Conservation (phyloP, 2,329 filamentous ascomycete species). For the Lizonia empirigonia region DNA sequence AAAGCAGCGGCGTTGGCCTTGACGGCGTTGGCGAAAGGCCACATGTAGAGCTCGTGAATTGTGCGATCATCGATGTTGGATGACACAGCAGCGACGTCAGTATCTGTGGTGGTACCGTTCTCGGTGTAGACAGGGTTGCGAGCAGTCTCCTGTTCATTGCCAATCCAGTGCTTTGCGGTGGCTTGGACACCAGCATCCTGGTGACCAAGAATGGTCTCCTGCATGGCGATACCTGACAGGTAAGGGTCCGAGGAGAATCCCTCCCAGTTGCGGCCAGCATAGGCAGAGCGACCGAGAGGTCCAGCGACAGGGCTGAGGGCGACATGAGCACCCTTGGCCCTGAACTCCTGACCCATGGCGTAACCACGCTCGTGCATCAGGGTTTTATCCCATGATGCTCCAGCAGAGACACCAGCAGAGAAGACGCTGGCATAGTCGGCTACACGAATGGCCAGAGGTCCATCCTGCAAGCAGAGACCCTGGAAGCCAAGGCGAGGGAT, state of each 20-base stretch:
- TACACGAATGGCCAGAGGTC: constrained; percentile 44
- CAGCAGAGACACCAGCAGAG: constrained; percentile 48
- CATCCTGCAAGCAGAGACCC: constrained; percentile 51
- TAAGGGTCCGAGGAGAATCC: constrained; percentile 53
- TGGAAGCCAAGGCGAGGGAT: constrained; percentile 48
- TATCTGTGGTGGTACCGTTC: constrained; percentile 60
- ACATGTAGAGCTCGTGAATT: constrained; percentile 69
- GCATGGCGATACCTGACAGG: constrained; percentile 51
- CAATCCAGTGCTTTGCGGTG: constrained; percentile 61
- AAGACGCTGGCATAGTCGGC: constrained; percentile 48
- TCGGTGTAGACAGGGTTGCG: constrained; percentile 54
- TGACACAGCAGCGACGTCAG: constrained; percentile 59
- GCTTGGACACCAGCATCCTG: constrained; percentile 52
- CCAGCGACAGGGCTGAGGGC: constrained; percentile 58
- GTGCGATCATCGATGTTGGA: constrained; percentile 69
- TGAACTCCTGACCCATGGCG: constrained; percentile 47
- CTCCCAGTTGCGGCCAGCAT: constrained; percentile 54
- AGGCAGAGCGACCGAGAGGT: constrained; percentile 51
- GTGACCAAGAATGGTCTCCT: constrained; percentile 48
- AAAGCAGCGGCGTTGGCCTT: constrained; percentile 62
- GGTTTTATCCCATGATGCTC: constrained; percentile 47
- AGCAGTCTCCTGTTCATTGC: constrained; percentile 65
- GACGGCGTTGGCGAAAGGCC: constrained; percentile 68
- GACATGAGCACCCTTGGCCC: constrained; percentile 49
- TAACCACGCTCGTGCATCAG: constrained; percentile 47